phyloP scores from a whole-genome alignment of 495 filamentous ascomycete genomes.

The Hypoxylon lenormandii region DNA sequence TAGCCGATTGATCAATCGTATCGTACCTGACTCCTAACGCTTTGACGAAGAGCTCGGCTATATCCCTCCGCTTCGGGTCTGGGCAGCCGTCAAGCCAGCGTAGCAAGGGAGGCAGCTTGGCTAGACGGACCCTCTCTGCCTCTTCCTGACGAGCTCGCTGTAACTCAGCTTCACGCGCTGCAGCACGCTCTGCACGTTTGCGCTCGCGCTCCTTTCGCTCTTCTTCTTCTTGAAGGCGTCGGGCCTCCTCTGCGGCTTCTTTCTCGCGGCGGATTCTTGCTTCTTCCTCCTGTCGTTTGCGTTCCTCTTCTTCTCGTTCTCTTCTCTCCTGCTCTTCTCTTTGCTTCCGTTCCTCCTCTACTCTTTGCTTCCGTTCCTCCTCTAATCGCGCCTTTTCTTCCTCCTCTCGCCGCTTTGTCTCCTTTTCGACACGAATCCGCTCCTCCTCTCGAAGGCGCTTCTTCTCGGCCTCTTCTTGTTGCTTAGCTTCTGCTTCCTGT shows the following conservation, averaged over 20 bases:
- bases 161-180: conserved; percentile 67
- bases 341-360: conserved; percentile 55
- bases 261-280: conserved; percentile 59
- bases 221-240: conserved; percentile 60
- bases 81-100: conserved; percentile 64
- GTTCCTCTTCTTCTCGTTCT: conserved; percentile 47
- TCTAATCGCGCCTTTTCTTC: too few relatives aligned
- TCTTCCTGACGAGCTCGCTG: conserved; percentile 61
- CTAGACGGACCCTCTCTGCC: conserved; percentile 60
- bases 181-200: conserved; percentile 60
- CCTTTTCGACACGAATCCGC: too few relatives aligned
- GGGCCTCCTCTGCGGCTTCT: conserved; percentile 61
- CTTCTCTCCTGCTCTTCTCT: conserved; percentile 52
- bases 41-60: conserved; percentile 63
- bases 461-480: too few relatives aligned
- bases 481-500: conserved; percentile 53
- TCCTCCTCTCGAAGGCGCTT: too few relatives aligned
- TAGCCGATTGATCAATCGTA: conserved; percentile 62
- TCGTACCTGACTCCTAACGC: conserved; percentile 67
- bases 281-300: conserved; percentile 54
- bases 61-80: conserved; percentile 61
- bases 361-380: conserved; percentile 51
- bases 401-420: too few relatives aligned
- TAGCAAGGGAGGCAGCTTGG: conserved; percentile 64
- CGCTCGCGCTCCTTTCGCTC: conserved; percentile 55